phyloP scores from a whole-genome alignment of 768 basidiomycete species.

The Collybia sordida region DNA sequence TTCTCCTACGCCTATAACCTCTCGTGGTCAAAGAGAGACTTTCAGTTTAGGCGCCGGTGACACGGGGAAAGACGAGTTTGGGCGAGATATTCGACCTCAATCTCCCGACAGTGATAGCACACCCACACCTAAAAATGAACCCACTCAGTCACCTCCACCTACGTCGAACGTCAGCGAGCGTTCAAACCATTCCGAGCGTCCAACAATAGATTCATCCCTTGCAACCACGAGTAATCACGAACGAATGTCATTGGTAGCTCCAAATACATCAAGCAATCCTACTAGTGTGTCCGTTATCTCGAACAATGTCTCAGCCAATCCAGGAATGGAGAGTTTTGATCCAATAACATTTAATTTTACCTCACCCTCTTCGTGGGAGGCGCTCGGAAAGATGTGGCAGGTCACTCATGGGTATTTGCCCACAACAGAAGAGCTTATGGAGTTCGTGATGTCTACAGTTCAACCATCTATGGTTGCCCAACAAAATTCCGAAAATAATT shows the following conservation, averaged over 20 bases:
- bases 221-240: constrained; percentile 46
- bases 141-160: constrained; percentile 21
- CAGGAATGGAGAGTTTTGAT: constrained; percentile 70
- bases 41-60: constrained; percentile 21
- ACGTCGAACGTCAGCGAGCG: constrained; percentile 8
- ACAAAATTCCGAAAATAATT: constrained; percentile 19
- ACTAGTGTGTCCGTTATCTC: constrained; percentile 38
- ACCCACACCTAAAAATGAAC: constrained; percentile 22
- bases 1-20: constrained; percentile 24
- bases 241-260: constrained; percentile 50
- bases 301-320: constrained; percentile 32
- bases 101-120: constrained; percentile 38
- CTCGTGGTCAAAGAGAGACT: constrained; percentile 24
- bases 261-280: constrained; percentile 56
- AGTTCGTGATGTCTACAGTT: constrained; percentile 55
- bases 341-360: constrained; percentile 72
- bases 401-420: constrained; percentile 66
- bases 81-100: constrained; percentile 69
- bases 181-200: constrained; percentile 25
- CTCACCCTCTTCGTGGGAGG: constrained; percentile 74
- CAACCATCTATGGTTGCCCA: constrained; percentile 22
- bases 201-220: constrained; percentile 42
- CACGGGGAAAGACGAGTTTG: constrained; percentile 81
- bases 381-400: constrained; percentile 77
- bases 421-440: constrained; percentile 75